phyloP scores from a whole-genome alignment of 331 rosid genomes.

The Pyracantha coccinea region DNA sequence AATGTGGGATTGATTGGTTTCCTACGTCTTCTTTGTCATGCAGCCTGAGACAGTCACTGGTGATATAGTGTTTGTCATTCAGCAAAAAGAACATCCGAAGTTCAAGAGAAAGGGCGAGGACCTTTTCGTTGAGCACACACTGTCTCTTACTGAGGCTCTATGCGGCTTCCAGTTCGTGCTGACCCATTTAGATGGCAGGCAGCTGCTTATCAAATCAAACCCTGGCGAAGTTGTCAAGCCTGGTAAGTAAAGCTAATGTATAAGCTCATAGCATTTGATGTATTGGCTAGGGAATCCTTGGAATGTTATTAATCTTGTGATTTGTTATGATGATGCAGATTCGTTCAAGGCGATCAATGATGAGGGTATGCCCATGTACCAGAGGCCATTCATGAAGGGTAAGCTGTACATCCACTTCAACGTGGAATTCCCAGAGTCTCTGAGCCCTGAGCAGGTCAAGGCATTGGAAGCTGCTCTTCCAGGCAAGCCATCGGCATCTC shows the following conservation, averaged over 20 bases:
- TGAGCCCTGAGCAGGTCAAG: slow-evolving; percentile 45
- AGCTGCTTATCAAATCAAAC: slow-evolving; percentile 65
- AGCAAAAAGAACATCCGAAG: slow-evolving; percentile 78
- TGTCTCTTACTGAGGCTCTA: slow-evolving; percentile 67
- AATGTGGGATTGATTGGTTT: slow-evolving; percentile 9
- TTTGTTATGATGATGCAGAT: slow-evolving; percentile 24
- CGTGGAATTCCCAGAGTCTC: slow-evolving; percentile 73
- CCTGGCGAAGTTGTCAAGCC: slow-evolving; percentile 90
- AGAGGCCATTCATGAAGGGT: slow-evolving; percentile 84
- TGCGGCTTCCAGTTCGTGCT: slow-evolving; percentile 75
- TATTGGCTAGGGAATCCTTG: too few relatives aligned
- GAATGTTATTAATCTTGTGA: not conserved
- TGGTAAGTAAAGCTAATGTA: slow-evolving; percentile 31
- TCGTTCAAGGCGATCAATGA: slow-evolving; percentile 69
- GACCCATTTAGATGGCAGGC: slow-evolving; percentile 75
- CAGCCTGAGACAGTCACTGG: slow-evolving; percentile 85
- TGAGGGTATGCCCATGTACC: slow-evolving; percentile 87
- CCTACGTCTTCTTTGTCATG: not conserved
- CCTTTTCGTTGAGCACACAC: slow-evolving; percentile 59
- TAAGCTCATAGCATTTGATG: too few relatives aligned
- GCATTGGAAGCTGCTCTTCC: slow-evolving; percentile 53
- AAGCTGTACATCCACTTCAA: slow-evolving; percentile 73
- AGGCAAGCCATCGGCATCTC: slow-evolving; percentile 31
- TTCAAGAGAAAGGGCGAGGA: slow-evolving; percentile 67
- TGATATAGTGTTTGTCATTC: slow-evolving; percentile 69